phyloP scores from a whole-genome alignment of 2,329 filamentous ascomycete species.

The Trichoderma pleuroti region DNA sequence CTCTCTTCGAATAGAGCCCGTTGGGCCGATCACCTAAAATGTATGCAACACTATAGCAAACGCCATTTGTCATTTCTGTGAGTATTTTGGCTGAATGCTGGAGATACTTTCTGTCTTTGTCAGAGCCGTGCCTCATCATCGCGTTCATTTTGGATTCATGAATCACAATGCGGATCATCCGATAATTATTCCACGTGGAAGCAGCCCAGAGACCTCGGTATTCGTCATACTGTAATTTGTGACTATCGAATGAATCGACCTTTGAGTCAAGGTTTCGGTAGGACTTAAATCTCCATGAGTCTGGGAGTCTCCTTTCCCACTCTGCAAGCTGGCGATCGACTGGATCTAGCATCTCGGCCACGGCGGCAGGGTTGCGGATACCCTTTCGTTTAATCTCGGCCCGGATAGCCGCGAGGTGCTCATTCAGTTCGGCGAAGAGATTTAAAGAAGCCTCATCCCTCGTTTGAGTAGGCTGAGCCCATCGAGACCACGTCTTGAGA shows the following conservation, averaged over 20 bases:
- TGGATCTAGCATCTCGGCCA: background rate
- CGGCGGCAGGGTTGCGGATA: background rate
- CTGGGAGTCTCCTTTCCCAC: background rate
- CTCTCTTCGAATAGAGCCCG: background rate
- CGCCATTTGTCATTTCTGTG: conserved; percentile 18
- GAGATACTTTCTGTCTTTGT: background rate
- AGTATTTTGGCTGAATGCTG: conserved; percentile 19
- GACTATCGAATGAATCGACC: background rate
- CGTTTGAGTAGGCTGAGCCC: background rate
- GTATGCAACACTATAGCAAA: conserved; percentile 24
- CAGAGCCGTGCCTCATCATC: background rate
- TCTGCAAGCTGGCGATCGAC: background rate
- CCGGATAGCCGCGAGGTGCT: background rate
- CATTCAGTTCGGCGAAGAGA: background rate
- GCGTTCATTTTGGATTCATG: background rate
- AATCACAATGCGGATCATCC: background rate
- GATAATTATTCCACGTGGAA: background rate
- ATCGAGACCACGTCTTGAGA: background rate
- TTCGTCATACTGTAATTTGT: background rate
- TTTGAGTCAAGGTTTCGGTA: background rate
- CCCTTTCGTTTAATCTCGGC: background rate
- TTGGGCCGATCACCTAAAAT: conserved; percentile 19
- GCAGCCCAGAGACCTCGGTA: background rate
- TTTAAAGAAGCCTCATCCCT: background rate
- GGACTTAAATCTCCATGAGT: background rate